These are phyloP conservation scores for Setomelanomma holmii DNA, from an alignment of 2,329 filamentous ascomycete species.

Conservation along the genomic window DNA sequence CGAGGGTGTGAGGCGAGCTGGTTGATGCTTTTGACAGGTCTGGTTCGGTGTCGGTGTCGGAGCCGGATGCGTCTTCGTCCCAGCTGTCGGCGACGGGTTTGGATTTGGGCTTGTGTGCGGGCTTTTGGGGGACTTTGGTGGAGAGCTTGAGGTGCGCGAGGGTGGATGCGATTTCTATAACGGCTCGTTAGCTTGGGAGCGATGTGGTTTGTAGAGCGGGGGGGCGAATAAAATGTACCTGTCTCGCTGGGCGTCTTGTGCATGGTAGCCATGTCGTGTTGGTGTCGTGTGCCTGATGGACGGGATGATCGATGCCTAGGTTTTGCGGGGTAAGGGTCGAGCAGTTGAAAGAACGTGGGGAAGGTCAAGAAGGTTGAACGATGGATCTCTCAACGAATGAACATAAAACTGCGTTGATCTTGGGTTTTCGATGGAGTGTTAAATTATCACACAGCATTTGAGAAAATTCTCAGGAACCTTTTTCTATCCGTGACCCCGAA, in stretches of 20 bases:
- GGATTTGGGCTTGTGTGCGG: slow-evolving; percentile 42
- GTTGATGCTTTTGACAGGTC: slow-evolving; percentile 26
- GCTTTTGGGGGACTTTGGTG: slow-evolving; percentile 40
- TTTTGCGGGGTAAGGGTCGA: slow-evolving; percentile 14
- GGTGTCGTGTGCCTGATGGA: slow-evolving; percentile 1
- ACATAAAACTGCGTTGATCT: not conserved
- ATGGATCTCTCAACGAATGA: not conserved
- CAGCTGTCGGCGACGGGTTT: slow-evolving; percentile 70
- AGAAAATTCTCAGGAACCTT: not conserved
- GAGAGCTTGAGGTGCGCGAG: slow-evolving; percentile 47
- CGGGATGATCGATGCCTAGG: not conserved
- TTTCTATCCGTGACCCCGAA: not conserved
- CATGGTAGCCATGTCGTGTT: slow-evolving; percentile 16
- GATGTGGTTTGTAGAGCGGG: not conserved
- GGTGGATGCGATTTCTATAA: slow-evolving; percentile 45
- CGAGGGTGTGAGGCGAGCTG: slow-evolving; percentile 16
- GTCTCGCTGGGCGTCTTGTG: slow-evolving; percentile 28
- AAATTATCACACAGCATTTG: not conserved
- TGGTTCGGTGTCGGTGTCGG: slow-evolving; percentile 42
- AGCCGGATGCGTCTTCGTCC: slow-evolving; percentile 71
- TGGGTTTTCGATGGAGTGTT: not conserved
- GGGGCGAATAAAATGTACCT: slow-evolving; percentile 7
- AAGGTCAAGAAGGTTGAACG: not conserved
- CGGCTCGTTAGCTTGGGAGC: not conserved
- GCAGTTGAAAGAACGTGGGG: slow-evolving; percentile 3